phyloP scores from a whole-genome alignment of 208 protist genomes.

The Crithidia sp. region DNA sequence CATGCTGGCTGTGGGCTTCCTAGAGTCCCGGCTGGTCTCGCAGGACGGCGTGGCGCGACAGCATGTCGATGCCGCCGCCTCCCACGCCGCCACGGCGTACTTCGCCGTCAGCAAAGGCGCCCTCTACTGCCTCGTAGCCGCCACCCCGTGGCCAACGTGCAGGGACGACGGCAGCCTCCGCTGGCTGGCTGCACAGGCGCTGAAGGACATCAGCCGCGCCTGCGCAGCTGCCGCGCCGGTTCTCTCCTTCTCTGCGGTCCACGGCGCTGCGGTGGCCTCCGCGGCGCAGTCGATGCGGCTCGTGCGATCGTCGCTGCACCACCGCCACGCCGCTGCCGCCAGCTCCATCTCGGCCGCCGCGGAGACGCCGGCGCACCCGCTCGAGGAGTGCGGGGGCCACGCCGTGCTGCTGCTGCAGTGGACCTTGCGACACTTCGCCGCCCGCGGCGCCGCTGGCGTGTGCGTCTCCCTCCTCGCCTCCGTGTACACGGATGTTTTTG shows the following conservation, averaged over 20 bases:
- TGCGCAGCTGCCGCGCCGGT: conserved; percentile 35
- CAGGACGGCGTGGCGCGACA: conserved; percentile 6
- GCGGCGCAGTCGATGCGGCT: conserved; percentile 33
- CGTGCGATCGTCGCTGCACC: conserved; percentile 28
- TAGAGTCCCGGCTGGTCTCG: conserved; percentile 51
- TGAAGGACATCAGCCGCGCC: conserved; percentile 53
- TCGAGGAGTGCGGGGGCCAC: conserved; percentile 32
- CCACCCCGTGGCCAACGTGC: conserved; percentile 37
- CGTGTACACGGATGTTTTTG: conserved; percentile 25
- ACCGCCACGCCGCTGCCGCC: background rate
- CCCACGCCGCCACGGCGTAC: conserved; percentile 25
- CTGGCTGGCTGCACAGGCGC: conserved; percentile 62
- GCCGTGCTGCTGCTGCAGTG: conserved; percentile 34
- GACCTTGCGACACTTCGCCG: conserved; percentile 32
- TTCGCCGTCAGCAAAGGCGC: conserved; percentile 30
- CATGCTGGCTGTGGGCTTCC: conserved; percentile 66
- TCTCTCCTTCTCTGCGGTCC: conserved; percentile 28
- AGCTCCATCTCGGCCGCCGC: conserved; percentile 8
- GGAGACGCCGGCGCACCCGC: conserved; percentile 22
- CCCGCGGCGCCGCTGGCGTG: conserved; percentile 11
- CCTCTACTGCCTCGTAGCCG: conserved; percentile 48
- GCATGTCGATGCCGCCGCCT: background rate
- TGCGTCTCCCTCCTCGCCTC: conserved; percentile 29
- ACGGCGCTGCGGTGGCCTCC: conserved; percentile 22
- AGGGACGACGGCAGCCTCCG: conserved; percentile 54